Conservation (phyloP, 1,139 yeast species). For the Yamadazyma songkhlaensis region DNA sequence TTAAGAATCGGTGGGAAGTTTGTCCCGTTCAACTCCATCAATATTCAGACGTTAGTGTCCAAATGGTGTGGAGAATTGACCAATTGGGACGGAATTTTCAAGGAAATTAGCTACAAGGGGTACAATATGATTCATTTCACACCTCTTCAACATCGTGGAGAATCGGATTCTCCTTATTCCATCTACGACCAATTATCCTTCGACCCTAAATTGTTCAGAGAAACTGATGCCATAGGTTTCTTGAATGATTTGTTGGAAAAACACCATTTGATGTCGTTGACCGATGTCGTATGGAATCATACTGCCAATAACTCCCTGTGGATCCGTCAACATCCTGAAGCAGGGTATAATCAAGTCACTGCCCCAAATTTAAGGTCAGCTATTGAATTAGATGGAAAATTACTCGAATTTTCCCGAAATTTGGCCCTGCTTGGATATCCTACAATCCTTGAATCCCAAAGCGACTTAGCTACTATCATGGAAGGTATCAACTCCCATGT, state of each 20-base stretch:
- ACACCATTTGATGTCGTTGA: conserved; percentile 67
- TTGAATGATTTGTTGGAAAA: conserved; percentile 46
- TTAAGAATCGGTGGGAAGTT: conserved; percentile 54
- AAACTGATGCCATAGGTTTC: conserved; percentile 30
- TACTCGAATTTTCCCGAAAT: conserved; percentile 60
- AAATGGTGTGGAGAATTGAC: conserved; percentile 81
- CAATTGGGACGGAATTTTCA: conserved; percentile 66
- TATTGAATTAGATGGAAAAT: conserved; percentile 70
- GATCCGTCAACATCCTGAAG: conserved; percentile 83
- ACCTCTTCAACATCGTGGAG: conserved; percentile 87
- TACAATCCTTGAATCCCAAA: conserved; percentile 41
- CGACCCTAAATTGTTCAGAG: conserved; percentile 63
- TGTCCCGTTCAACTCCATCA: conserved; percentile 75
- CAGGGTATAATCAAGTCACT: conserved; percentile 81
- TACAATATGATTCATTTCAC: conserved; percentile 97
- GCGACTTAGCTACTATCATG: conserved; percentile 59
- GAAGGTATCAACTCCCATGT: conserved; percentile 70
- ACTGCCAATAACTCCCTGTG: conserved; percentile 89
- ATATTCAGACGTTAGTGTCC: conserved; percentile 81
- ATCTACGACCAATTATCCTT: conserved; percentile 80
- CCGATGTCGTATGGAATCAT: conserved; percentile 93
- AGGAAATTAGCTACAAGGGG: conserved; percentile 64
- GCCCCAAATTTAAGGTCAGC: conserved; percentile 89
- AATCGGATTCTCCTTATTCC: conserved; percentile 88
- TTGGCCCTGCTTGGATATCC: conserved; percentile 61